Conservation (phyloP, 2,329 filamentous ascomycete species). For the Graphium sp. region DNA sequence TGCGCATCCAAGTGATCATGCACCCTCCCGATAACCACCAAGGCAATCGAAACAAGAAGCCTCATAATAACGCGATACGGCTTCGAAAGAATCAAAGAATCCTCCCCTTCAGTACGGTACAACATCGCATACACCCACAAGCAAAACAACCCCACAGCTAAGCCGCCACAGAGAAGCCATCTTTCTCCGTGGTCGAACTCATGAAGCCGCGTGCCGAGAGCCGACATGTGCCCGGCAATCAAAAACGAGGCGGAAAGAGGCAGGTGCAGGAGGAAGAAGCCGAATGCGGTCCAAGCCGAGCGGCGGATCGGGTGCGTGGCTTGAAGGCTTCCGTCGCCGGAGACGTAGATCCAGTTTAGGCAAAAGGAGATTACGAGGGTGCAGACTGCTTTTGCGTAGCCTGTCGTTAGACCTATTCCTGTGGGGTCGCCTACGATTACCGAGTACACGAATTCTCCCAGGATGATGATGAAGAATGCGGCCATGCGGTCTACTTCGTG, state of each 20-base stretch:
- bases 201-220: slow-evolving; percentile 18
- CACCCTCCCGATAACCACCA: slow-evolving; percentile 17
- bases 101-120: slow-evolving; percentile 19
- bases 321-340: slow-evolving; percentile 25
- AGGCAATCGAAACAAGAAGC: slow-evolving; percentile 12
- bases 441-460: slow-evolving; percentile 30
- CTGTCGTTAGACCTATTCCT: slow-evolving; percentile 22
- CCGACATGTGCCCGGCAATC: slow-evolving; percentile 27
- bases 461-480: slow-evolving; percentile 33
- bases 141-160: slow-evolving; percentile 25
- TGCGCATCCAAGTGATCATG: slow-evolving; percentile 14
- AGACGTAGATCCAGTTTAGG: slow-evolving; percentile 31
- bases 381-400: slow-evolving; percentile 26
- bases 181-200: slow-evolving; percentile 22
- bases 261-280: slow-evolving; percentile 25
- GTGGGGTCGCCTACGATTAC: slow-evolving; percentile 28
- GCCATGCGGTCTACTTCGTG: slow-evolving; percentile 32
- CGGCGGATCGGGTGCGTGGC: slow-evolving; percentile 25
- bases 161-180: slow-evolving; percentile 28
- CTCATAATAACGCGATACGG: slow-evolving; percentile 16
- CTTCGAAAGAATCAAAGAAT: slow-evolving; percentile 15
- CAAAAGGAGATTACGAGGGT: slow-evolving; percentile 30
- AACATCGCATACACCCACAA: slow-evolving; percentile 23
- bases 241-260: slow-evolving; percentile 25
- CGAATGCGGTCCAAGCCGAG: slow-evolving; percentile 23